These are phyloP conservation scores for Hirsutella thompsonii DNA, from an alignment of 2,329 filamentous ascomycete species.

Conservation along the genomic window DNA sequence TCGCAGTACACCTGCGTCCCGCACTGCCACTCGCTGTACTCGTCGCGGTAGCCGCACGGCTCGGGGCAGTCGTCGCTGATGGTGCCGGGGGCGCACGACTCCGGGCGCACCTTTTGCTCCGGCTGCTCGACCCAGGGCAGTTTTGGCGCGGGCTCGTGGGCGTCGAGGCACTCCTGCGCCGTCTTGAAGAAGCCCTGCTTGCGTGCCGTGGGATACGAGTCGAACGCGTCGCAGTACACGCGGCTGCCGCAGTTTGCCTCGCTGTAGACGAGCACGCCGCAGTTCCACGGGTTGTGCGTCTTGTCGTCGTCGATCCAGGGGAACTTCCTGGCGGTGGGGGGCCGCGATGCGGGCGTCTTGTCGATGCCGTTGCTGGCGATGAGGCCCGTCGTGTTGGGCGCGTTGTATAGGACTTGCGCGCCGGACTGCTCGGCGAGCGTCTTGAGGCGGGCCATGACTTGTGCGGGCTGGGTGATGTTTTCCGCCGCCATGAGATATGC, in stretches of 20 bases:
- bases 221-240: not conserved
- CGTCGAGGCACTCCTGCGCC: not conserved
- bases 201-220: not conserved
- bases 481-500: constrained; percentile 39
- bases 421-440: not conserved
- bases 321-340: not conserved
- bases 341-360: not conserved
- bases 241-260: not conserved
- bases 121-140: not conserved
- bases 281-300: too few species aligned
- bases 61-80: too few species aligned
- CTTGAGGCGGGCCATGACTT: constrained; percentile 25
- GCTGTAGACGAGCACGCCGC: too few species aligned
- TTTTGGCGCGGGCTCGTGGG: not conserved
- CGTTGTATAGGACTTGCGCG: not conserved
- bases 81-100: too few species aligned
- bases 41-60: too few species aligned
- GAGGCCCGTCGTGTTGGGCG: not conserved
- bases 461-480: constrained; percentile 22
- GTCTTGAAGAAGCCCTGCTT: not conserved
- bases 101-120: too few species aligned
- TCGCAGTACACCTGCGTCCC: too few species aligned
- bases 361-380: not conserved
- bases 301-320: not conserved
- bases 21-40: too few species aligned